Conservation (phyloP, 139 green algal genomes). For the Raphidocelis subcapitata region DNA sequence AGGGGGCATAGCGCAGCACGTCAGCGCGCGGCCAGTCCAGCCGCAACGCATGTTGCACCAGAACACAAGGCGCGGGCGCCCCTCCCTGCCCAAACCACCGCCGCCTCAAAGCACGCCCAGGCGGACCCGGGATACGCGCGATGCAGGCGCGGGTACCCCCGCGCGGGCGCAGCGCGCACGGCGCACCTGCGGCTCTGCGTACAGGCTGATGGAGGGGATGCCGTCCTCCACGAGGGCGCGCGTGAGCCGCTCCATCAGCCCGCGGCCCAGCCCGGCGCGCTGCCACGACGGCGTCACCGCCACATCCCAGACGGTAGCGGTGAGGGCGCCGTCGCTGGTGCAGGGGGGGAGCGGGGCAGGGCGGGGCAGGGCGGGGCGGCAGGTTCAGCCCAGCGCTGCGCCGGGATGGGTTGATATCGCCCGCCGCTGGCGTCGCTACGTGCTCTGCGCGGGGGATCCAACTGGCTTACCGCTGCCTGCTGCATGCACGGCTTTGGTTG, state of each 20-base stretch:
- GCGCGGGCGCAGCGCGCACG: not conserved
- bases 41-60: not conserved
- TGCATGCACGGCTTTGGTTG: no score
- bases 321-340: constrained; percentile 63
- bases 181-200: constrained; percentile 51
- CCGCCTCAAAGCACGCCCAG: not conserved
- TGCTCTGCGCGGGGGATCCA: no score
- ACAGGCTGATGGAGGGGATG: constrained; percentile 82
- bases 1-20: not conserved
- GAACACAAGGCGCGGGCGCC: not conserved
- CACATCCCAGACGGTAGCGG: constrained; percentile 88
- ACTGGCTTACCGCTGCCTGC: no score
- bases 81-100: not conserved
- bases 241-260: constrained; percentile 78
- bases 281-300: constrained; percentile 84
- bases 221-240: constrained; percentile 64
- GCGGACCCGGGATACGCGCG: no score
- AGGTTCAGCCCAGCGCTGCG: no score
- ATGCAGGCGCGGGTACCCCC: not conserved
- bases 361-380: no score
- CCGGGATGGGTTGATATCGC: no score
- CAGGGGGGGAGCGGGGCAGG: no score
- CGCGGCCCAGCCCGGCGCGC: constrained; percentile 70
- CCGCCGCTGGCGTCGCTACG: no score
- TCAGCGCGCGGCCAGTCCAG: not conserved